Evolutionary conservation across 805 yeast genomes (phyloP), one percentile per base, ranked within the genome.

Genomic region (Kodamaea restingae): DNA sequence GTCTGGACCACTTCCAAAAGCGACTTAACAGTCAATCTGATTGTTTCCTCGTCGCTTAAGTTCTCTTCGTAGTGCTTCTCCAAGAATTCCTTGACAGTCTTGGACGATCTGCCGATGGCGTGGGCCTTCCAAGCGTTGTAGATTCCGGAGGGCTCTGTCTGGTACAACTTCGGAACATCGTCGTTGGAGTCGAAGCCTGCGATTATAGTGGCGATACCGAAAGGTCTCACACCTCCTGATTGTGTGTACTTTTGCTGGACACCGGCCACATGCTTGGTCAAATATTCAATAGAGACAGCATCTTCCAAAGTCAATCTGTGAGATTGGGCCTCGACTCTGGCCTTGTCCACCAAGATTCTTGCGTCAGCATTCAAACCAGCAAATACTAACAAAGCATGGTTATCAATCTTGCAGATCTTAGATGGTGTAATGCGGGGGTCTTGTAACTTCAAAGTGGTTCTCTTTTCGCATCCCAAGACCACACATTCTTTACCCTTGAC

Each of bases 361-460:
- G 98, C 96, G 63, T 93, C 98, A n/a, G 98, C 98, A 63, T 90
- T 91, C 60, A 93, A 75, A 3, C 98, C 98, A 32, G 98, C 96
- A 70, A 93, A 93, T 36, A 96, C 95, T 54, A 93, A 73, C 49
- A 88, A 82, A 15, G 87, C 84, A 61, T 91, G 98, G 51, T 83
- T 79, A 63, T 93, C 98, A 38, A 93, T 75, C 57, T 84, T 82
- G 57, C 95, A 87, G 52, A 93, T 88, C 67, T 93, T 93, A 43
- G 95, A 80, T 22, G 98, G 98, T 2, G 97, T 90, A 48, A 87
- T 91, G 60, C 98, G 78, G 35, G 97, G 91, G 64, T 93, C 98
- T 67, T 93, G 98, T 49, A 93, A 73, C 62, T 93, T 93, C 56
- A 93, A 70, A 1, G 98, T 90, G 34, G 95, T 86, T 68, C 98